These are phyloP conservation scores for Protea cynaroides DNA, from an alignment of 164 flowering plant genomes.

Conservation along the genomic window DNA sequence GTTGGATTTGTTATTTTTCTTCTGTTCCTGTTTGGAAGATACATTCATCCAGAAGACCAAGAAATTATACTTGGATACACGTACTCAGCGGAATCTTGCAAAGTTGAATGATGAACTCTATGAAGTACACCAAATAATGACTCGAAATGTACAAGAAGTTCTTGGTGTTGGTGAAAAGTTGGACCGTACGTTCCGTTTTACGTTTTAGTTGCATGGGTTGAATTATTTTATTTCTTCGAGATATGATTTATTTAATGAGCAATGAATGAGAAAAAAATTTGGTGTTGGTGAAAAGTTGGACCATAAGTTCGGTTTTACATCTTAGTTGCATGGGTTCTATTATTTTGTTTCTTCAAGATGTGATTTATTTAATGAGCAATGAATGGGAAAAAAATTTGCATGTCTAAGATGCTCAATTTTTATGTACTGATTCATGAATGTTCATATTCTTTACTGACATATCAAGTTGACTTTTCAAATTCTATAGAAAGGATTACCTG, in stretches of 20 bases:
- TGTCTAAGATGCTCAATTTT: too few species aligned
- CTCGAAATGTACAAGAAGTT: constrained; percentile 96
- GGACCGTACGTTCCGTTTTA: constrained; percentile 62
- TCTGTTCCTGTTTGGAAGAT: constrained; percentile 34
- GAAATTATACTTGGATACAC: constrained; percentile 85
- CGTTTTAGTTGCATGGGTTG: not conserved
- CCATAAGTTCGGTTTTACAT: constrained; percentile 48
- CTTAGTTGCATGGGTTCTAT: not conserved
- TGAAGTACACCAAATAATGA: constrained; percentile 96
- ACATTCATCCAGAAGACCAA: constrained; percentile 89
- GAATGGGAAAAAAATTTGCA: too few species aligned
- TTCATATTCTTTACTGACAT: too few species aligned
- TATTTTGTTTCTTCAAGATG: not conserved
- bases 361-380: too few species aligned
- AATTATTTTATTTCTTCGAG: not conserved
- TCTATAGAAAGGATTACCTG: too few species aligned
- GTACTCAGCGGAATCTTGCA: constrained; percentile 76
- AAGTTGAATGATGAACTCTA: constrained; percentile 91
- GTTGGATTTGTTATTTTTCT: constrained; percentile 7
- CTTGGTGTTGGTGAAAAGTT: constrained; percentile 97
- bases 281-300: constrained; percentile 88
- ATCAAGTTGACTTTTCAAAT: too few species aligned
- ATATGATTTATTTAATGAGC: too few species aligned
- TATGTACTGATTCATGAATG: too few species aligned
- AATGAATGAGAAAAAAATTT: too few species aligned